Evolutionary conservation across 1,139 yeast species (phyloP).

Genomic region (Pichia sp.): DNA sequence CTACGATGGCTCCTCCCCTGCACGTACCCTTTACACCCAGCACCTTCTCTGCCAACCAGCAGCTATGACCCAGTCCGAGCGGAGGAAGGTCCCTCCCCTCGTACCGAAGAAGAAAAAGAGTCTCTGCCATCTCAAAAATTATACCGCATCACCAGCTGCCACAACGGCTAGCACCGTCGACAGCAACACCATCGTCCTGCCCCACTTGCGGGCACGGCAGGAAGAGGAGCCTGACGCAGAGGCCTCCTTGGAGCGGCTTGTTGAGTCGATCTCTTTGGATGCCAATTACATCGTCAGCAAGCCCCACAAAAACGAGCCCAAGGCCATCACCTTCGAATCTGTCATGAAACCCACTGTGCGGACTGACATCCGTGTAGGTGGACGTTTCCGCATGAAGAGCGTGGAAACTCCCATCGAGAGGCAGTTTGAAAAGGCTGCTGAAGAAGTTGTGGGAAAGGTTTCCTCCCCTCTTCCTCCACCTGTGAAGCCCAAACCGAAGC

Average conservation of each 20-base stretch:
- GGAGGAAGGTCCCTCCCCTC: slow-evolving; percentile 19
- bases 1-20: too few species aligned
- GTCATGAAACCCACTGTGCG: slow-evolving; percentile 18
- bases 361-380: slow-evolving; percentile 6
- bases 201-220: slow-evolving; percentile 1
- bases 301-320: slow-evolving; percentile 21
- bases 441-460: not conserved
- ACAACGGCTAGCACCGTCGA: not conserved
- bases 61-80: slow-evolving; percentile 1
- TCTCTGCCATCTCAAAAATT: not conserved
- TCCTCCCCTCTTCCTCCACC: not conserved
- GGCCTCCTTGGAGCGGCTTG: slow-evolving; percentile 6
- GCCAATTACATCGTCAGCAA: slow-evolving; percentile 10
- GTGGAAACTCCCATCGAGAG: slow-evolving; percentile 1
- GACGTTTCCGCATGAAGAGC: not conserved
- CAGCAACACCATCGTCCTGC: not conserved
- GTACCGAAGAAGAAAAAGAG: slow-evolving; percentile 21
- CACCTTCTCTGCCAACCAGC: not conserved
- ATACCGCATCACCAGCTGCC: not conserved
- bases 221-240: not conserved
- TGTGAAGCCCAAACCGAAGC: slow-evolving; percentile 5
- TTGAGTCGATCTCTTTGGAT: slow-evolving; percentile 13
- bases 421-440: not conserved
- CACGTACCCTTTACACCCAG: too few species aligned
- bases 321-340: slow-evolving; percentile 25